Conservation (phyloP, 2,329 filamentous ascomycete genomes). For the Trichoderma guizhouense region DNA sequence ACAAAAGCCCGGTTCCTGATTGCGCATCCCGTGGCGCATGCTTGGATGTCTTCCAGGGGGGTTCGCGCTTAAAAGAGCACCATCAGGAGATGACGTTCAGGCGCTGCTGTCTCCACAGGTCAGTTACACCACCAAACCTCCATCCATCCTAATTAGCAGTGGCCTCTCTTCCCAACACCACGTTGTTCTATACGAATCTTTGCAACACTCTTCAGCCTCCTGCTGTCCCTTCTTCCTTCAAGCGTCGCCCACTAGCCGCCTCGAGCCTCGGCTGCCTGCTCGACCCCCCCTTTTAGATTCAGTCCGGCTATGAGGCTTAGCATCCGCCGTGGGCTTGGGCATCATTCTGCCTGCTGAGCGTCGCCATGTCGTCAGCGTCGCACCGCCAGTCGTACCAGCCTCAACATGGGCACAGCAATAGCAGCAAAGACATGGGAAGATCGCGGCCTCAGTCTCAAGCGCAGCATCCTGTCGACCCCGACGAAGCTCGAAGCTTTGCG, state of each 20-base stretch:
- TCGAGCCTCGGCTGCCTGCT: slow-evolving; percentile 8
- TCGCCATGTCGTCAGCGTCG: slow-evolving; percentile 50
- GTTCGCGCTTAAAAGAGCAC: not conserved
- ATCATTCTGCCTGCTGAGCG: slow-evolving; percentile 31
- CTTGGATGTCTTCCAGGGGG: not conserved
- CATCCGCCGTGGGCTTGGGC: slow-evolving; percentile 27
- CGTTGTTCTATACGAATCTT: not conserved
- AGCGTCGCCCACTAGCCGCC: not conserved
- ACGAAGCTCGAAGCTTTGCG: slow-evolving; percentile 89
- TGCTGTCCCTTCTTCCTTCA: not conserved
- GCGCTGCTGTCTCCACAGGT: not conserved
- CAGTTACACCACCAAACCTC: not conserved
- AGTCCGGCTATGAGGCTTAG: slow-evolving; percentile 30
- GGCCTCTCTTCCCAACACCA: not conserved
- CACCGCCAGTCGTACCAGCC: slow-evolving; percentile 44
- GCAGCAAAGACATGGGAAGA: slow-evolving; percentile 41
- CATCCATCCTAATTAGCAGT: not conserved
- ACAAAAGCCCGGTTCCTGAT: not conserved
- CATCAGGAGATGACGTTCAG: not conserved
- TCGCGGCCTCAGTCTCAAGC: slow-evolving; percentile 45
- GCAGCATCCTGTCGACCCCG: slow-evolving; percentile 51
- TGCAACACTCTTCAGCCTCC: not conserved
- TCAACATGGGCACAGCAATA: slow-evolving; percentile 43
- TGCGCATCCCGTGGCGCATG: not conserved
- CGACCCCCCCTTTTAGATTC: not conserved